phyloP scores from a whole-genome alignment of 2,329 filamentous ascomycete species.

The Trichoderma guizhouense region DNA sequence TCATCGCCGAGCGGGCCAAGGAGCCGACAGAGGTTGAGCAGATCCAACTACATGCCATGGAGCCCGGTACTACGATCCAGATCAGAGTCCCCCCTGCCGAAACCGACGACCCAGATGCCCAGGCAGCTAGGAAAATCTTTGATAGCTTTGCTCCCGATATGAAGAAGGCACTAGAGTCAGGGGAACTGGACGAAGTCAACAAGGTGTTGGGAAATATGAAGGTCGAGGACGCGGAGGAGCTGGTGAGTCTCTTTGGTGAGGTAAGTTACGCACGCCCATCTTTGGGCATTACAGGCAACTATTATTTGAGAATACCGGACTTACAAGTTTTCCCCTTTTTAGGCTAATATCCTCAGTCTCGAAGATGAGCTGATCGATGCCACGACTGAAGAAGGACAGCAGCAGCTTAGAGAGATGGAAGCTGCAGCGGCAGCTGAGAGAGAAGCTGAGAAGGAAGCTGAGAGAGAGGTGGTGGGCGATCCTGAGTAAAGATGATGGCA shows the following conservation, averaged over 20 bases:
- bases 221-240: slow-evolving; percentile 80
- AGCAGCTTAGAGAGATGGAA: slow-evolving; percentile 72
- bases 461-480: slow-evolving; percentile 26
- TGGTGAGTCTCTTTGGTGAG: slow-evolving; percentile 76
- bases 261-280: slow-evolving; percentile 36
- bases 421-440: slow-evolving; percentile 25
- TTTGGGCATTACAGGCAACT: background rate
- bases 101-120: slow-evolving; percentile 62
- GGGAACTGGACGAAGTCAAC: slow-evolving; percentile 65
- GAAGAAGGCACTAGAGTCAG: slow-evolving; percentile 78
- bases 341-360: slow-evolving; percentile 83
- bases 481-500: slow-evolving; percentile 32
- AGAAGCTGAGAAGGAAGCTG: slow-evolving; percentile 9
- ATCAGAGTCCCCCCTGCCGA: slow-evolving; percentile 73
- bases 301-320: background rate
- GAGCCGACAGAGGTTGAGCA: slow-evolving; percentile 71
- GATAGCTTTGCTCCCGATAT: slow-evolving; percentile 80
- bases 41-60: slow-evolving; percentile 95
- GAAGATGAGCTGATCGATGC: slow-evolving; percentile 94
- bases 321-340: background rate
- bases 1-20: slow-evolving; percentile 53
- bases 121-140: slow-evolving; percentile 70
- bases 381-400: slow-evolving; percentile 81
- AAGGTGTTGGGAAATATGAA: slow-evolving; percentile 77
- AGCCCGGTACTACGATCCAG: slow-evolving; percentile 86